Conservation (phyloP, 2,329 filamentous ascomycete genomes). For the Coniochaeta sp. region DNA sequence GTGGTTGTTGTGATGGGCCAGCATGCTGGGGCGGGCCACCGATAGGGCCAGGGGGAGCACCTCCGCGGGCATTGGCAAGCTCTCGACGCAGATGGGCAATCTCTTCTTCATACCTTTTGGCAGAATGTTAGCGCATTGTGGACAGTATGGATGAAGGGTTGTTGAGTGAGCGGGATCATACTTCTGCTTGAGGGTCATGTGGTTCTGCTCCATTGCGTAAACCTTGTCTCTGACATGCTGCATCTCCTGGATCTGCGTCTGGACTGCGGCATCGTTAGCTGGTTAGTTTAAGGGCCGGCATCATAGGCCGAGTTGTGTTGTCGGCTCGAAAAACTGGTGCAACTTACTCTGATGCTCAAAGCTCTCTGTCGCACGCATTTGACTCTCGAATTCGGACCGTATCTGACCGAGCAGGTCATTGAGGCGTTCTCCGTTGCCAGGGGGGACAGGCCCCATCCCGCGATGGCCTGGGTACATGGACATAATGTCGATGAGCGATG, state of each 20-base stretch:
- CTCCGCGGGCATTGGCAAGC: conserved; percentile 67
- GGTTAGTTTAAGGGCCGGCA: not conserved
- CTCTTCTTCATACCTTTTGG: conserved; percentile 84
- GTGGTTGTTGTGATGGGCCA: conserved; percentile 75
- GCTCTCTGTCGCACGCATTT: conserved; percentile 72
- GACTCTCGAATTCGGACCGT: conserved; percentile 82
- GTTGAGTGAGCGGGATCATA: conserved; percentile 38
- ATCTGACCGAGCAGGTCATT: conserved; percentile 90
- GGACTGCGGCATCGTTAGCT: conserved; percentile 47
- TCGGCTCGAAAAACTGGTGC: not conserved
- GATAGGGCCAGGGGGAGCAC: conserved; percentile 49
- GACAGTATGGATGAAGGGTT: conserved; percentile 5
- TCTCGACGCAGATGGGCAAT: conserved; percentile 80
- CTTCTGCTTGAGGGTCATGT: conserved; percentile 87
- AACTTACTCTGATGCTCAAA: conserved; percentile 91
- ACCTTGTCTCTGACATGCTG: conserved; percentile 91
- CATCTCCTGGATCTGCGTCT: conserved; percentile 88
- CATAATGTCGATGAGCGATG: conserved; percentile 29
- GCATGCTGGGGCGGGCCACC: conserved; percentile 66
- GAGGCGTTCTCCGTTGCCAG: conserved; percentile 53
- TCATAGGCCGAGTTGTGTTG: not conserved
- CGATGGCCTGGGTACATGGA: conserved; percentile 87
- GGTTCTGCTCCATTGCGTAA: conserved; percentile 84
- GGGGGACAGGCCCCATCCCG: conserved; percentile 66
- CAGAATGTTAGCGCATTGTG: conserved; percentile 3